Percentiles rank a stretch among this genome's conserved stretches.
phyloP scores from a whole-genome alignment of 139 green algal species.

The Limnomonas spitsbergensis region DNA sequence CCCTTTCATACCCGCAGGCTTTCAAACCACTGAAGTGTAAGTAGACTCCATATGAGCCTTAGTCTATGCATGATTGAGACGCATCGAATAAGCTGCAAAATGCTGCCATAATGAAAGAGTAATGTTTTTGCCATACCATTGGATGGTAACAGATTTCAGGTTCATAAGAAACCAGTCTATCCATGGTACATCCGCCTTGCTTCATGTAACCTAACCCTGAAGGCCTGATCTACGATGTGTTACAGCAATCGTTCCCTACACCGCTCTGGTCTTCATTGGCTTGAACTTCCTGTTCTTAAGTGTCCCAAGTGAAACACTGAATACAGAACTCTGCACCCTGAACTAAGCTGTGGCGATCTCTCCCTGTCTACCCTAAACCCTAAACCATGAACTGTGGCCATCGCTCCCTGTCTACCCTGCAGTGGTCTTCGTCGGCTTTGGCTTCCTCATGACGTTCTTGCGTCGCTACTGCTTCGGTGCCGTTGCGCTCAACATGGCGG shows the following conservation, averaged over 20 bases:
- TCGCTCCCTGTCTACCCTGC: not conserved
- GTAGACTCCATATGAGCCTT: no score
- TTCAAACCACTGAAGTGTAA: no score
- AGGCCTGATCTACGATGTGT: no score
- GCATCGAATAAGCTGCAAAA: no score
- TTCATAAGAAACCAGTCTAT: no score
- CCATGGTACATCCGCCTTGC: no score
- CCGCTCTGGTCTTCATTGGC: not conserved
- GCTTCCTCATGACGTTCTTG: constrained; percentile 69
- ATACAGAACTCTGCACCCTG: not conserved
- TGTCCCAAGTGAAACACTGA: not conserved
- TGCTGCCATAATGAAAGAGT: no score
- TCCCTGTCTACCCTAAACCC: not conserved
- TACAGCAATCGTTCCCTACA: not conserved
- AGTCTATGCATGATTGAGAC: no score
- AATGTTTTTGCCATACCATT: no score
- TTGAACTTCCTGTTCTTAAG: not conserved
- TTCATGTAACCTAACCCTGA: no score
- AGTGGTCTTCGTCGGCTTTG: constrained; percentile 62
- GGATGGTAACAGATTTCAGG: no score
- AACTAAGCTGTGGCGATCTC: not conserved
- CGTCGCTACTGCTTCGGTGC: constrained; percentile 51
- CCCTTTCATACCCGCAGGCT: no score
- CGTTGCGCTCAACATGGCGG: constrained; percentile 58
- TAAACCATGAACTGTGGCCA: not conserved